Evolutionary conservation across 495 filamentous ascomycete genomes (phyloP).

Genomic region (Podospora conica): DNA sequence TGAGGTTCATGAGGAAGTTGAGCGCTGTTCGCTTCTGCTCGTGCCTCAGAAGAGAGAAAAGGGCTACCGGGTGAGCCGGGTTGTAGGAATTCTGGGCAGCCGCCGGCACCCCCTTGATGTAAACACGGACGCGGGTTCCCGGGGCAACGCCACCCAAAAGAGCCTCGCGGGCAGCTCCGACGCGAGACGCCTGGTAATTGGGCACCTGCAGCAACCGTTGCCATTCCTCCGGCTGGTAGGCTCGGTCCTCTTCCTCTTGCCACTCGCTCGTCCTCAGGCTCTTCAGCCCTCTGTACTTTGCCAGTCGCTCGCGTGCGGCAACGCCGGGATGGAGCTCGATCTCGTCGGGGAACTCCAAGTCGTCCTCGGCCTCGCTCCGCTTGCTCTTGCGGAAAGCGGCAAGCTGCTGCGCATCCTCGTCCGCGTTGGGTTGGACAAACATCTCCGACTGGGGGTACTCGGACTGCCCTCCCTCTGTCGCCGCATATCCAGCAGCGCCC

Average conservation of each 20-base stretch:
- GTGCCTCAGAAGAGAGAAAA: slow-evolving; percentile 84
- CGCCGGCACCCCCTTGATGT: slow-evolving; percentile 67
- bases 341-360: slow-evolving; percentile 94
- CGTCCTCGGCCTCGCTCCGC: slow-evolving; percentile 72
- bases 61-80: slow-evolving; percentile 53
- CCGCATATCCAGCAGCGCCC: slow-evolving; percentile 58
- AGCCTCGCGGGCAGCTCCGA: slow-evolving; percentile 67
- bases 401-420: slow-evolving; percentile 75
- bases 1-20: slow-evolving; percentile 79
- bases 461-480: slow-evolving; percentile 72
- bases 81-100: slow-evolving; percentile 48
- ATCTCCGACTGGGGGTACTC: slow-evolving; percentile 88
- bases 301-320: slow-evolving; percentile 74
- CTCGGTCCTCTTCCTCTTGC: slow-evolving; percentile 80
- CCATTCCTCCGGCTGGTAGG: slow-evolving; percentile 87
- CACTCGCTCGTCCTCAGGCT: slow-evolving; percentile 77
- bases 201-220: slow-evolving; percentile 71
- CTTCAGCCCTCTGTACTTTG: slow-evolving; percentile 84
- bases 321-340: slow-evolving; percentile 90
- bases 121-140: slow-evolving; percentile 72
- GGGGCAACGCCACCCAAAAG: slow-evolving; percentile 77
- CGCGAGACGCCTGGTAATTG: slow-evolving; percentile 77
- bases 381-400: slow-evolving; percentile 72
- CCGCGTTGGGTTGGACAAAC: slow-evolving; percentile 80
- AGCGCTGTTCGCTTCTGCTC: slow-evolving; percentile 88